Base-by-base conservation (phyloP, 345 rosid species). In the Ricinus communis region DNA sequence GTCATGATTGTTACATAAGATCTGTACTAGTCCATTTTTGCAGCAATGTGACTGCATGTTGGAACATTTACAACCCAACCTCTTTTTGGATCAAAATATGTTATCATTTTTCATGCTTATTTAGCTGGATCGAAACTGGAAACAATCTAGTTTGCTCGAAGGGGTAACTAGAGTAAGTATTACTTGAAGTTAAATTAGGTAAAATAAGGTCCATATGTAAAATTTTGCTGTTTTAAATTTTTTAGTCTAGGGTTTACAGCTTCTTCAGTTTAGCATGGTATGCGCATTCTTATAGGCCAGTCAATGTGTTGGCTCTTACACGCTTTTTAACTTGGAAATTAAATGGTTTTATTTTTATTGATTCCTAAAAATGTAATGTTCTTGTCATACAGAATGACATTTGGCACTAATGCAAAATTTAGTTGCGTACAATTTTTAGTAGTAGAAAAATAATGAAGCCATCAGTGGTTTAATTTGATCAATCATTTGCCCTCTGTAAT, bases 401-500 rank as follows among this genome's bases (percentile, higher is more conserved):
- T 33, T n/a, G n/a, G n/a, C 4, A 40, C 10, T 10, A 21, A 40
- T 62, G 66, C 50, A 36, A 8, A 38, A 21, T 2, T 38, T 1
- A n/a, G 30, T 22, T 24, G 28, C 28, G 1, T 40, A 30, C n/a
- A 38, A 1, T 21, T 43, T 45, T n/a, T n/a, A n/a, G n/a, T n/a
- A n/a, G n/a, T n/a, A n/a, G n/a, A n/a, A n/a, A n/a, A n/a, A n/a
- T n/a, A n/a, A n/a, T n/a, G n/a, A n/a, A n/a, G n/a, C n/a, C n/a
- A n/a, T n/a, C n/a, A n/a, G 47, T 50, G 62, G 21, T 70, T 12
- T n/a, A 45, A 50, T n/a, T 21, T 27, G 15, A 13, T 33, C 28
- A 5, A 28, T 62, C 51, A 33, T 51, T 41, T 54, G n/a, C 10
- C 30, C 21, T 46, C 5, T 74, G 27, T 41, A 54, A 52, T 82